Evolutionary conservation across 2,329 filamentous ascomycete species (phyloP), one percentile per base, ranked within the genome.

Genomic region (Diplodia mutila): DNA sequence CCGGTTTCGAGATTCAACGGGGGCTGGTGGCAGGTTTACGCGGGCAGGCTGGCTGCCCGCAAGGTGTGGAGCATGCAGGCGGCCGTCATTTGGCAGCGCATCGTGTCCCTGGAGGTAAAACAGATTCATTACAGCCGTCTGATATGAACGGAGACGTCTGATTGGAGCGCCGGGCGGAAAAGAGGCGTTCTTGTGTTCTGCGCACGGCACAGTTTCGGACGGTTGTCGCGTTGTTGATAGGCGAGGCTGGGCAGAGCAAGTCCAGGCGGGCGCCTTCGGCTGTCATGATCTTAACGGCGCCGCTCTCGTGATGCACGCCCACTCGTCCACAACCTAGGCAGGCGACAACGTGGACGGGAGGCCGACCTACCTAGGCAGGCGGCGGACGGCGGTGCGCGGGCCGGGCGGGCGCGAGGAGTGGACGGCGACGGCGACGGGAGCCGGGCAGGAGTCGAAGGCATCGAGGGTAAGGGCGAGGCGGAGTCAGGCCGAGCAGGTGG

Each of bases 41-140:
- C 64, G 63, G 52, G 51, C 21, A 64, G 51, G 63, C 61, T 27
- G 61, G 61, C 61, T 39, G 61, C 21, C 49, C 23, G 42, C 63
- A 39, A 55, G 37, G n/a, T 51, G 53, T 66, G 54, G 64, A 66
- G 32, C 53, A 55, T 66, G 64, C 57, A 49, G 42, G 57, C 57
- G 39, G 18, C 57, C 55, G 57, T 48, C 57, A 61, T 48, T 59
- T 46, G 39, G 57, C 57, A 27, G 39, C 39, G 39, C 57, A 23
- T 27, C 25, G 39, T 25, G 57, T 34, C 42, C 57, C 25, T 61
- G 37, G 49, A 18, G 4, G 27, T 18, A 46, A 18, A 32, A 34
- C 29, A 34, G 27, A 8, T 34, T 11, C 8, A 34, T 12, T 34
- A 34, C 52, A 37, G 52, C 52, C 18, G 16, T 34, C 52, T 54